A percentile compares a stretch with the other conserved stretches of the same genome.
These are phyloP conservation scores for Rhodotorula graminis DNA, from an alignment of 768 basidiomycete genomes.

Conservation along the genomic window DNA sequence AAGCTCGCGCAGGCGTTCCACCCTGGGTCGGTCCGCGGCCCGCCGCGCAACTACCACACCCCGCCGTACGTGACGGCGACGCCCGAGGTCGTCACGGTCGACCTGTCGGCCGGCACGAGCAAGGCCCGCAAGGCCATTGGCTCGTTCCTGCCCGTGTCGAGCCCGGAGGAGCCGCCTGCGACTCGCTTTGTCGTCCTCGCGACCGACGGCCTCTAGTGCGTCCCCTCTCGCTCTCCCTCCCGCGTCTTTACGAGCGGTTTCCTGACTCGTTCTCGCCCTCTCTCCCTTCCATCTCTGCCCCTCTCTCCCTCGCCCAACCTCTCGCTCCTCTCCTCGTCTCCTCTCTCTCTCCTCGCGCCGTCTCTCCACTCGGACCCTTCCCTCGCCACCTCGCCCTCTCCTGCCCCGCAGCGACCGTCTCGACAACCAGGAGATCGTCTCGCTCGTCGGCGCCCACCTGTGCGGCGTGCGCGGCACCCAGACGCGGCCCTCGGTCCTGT, in stretches of 20 bases:
- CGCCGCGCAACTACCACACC: conserved; percentile 66
- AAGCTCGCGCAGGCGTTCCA: conserved; percentile 70
- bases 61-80: conserved; percentile 87
- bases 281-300: no score
- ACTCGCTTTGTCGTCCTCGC: conserved; percentile 80
- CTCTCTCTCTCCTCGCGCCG: no score
- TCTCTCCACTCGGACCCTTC: no score
- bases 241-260: no score
- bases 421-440: conserved; percentile 75
- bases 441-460: conserved; percentile 76
- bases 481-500: conserved; percentile 41
- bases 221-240: not conserved
- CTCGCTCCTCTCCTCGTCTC: no score
- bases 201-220: conserved; percentile 68
- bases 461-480: conserved; percentile 55
- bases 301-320: no score
- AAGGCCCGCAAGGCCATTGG: conserved; percentile 37
- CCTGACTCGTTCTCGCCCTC: not conserved
- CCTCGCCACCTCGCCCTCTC: not conserved
- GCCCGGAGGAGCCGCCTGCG: conserved; percentile 35
- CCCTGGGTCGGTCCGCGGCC: conserved; percentile 27
- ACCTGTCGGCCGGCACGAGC: conserved; percentile 44
- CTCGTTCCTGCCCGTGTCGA: conserved; percentile 39
- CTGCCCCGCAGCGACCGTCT: conserved; percentile 51
- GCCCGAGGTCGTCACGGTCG: conserved; percentile 68